These are phyloP conservation scores for Rhazya stricta DNA, from an alignment of 257 asterid species.

Conservation along the genomic window DNA sequence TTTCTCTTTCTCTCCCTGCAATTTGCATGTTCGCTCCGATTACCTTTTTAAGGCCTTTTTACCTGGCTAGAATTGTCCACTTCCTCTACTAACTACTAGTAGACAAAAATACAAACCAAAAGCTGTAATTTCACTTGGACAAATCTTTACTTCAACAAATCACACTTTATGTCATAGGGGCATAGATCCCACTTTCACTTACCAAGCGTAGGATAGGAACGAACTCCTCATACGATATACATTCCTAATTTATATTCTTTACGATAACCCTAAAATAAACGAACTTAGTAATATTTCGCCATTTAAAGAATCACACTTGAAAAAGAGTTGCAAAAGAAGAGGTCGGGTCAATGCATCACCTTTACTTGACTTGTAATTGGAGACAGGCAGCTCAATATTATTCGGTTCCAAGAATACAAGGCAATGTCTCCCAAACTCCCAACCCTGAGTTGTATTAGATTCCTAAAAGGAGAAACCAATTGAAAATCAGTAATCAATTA, in stretches of 20 bases:
- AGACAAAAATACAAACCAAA: slow-evolving; percentile 1
- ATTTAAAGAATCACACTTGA: too few species aligned
- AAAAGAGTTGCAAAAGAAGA: too few species aligned
- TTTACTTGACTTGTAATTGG: slow-evolving; percentile 29
- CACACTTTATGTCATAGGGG: too few species aligned
- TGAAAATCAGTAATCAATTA: background rate
- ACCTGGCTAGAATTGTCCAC: background rate
- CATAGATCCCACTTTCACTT: too few species aligned
- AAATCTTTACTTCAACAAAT: too few species aligned
- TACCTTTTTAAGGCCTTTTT: background rate
- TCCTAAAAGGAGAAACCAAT: background rate
- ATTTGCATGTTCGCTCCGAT: background rate
- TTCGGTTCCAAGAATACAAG: slow-evolving; percentile 22
- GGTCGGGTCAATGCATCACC: background rate
- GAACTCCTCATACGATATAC: too few species aligned
- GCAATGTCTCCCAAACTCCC: slow-evolving; percentile 18
- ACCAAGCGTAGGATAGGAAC: too few species aligned
- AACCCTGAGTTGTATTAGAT: slow-evolving; percentile 12
- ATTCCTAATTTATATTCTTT: too few species aligned
- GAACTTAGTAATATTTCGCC: too few species aligned
- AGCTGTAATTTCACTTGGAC: too few species aligned
- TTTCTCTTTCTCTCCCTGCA: background rate
- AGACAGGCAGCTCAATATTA: slow-evolving; percentile 25
- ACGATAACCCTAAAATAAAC: too few species aligned
- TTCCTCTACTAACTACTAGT: background rate